Percentiles rank a stretch among this genome's conserved stretches.
phyloP scores from a whole-genome alignment of 345 rosid genomes.

The Ceriops tagal region DNA sequence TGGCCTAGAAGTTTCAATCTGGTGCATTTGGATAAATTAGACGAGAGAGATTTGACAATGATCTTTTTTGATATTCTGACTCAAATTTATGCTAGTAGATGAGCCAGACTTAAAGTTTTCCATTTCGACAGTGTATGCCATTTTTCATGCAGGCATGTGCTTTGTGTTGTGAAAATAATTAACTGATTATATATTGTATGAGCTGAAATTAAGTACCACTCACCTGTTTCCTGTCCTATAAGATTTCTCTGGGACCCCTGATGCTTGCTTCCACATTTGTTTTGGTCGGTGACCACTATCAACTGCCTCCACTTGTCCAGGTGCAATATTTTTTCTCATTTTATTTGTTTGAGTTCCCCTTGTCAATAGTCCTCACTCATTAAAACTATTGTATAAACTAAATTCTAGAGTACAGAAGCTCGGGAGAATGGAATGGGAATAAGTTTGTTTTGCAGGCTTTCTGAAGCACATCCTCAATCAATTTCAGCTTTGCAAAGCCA shows the following conservation, averaged over 20 bases:
- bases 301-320: slow-evolving; percentile 92
- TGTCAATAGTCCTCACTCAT: slow-evolving; percentile 9
- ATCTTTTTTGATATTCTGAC: background rate
- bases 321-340: slow-evolving; percentile 28
- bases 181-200: background rate
- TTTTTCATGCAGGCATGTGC: background rate
- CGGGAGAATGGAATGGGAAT: slow-evolving; percentile 89
- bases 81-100: background rate
- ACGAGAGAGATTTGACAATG: background rate
- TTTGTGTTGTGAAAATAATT: background rate
- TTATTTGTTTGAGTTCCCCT: slow-evolving; percentile 4
- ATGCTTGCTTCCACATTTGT: slow-evolving; percentile 81
- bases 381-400: slow-evolving; percentile 8
- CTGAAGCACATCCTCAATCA: slow-evolving; percentile 98
- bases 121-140: background rate
- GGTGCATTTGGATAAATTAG: background rate
- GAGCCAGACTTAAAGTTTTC: background rate
- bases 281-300: slow-evolving; percentile 99
- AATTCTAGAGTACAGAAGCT: slow-evolving; percentile 77
- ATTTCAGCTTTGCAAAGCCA: slow-evolving; percentile 93
- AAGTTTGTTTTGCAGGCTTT: slow-evolving; percentile 94
- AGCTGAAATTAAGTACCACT: background rate
- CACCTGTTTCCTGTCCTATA: slow-evolving; percentile 21
- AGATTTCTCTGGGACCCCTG: slow-evolving; percentile 94
- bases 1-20: background rate